Base-by-base conservation (phyloP, 2,329 filamentous ascomycete species). In the Didymella lethalis region DNA sequence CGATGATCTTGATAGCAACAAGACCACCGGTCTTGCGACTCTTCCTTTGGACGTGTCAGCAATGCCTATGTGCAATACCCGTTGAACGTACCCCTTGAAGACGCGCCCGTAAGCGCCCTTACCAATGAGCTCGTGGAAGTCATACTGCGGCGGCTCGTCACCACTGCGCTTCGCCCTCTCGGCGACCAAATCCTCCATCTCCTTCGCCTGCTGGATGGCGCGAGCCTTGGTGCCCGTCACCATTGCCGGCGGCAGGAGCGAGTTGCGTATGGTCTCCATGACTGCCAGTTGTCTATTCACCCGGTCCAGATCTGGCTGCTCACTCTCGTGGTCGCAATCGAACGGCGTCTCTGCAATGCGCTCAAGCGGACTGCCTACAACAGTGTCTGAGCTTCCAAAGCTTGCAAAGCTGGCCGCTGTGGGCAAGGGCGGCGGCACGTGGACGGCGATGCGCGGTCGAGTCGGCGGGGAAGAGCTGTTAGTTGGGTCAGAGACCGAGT, bases 1-100 rank as follows among this genome's bases (percentile, higher is more conserved):
- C 90, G 70, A 93, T 91, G 67, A 93, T 93, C 78, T 95, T 93
- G 72, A 93, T 85, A 18, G 90, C 90, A 25, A 92, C 89, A 23
- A 91, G 78, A 63, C 84, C 73, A 36, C 75, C 75, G 4, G 74
- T 80, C 18, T 67, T 70, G 32, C 78, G 75, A 51, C 78, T 77
- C 62, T 75, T 76, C 64, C 76, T 79, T 38, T 18, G 18, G 48
- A 16, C 25, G 14, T 29, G 54, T 77, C 55, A 75, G 66, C 55
- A 8, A 50, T 48, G 20, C 43, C 25, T 10, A 34, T n/a, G 23
- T 16, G 7, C 8, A 7, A 8, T 14, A 8, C 48, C 45, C 7
- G 45, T 1, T 64, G 66, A 25, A 73, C 77, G 29, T 60, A 79
- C 76, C 80, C 88, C 75, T 90, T 91, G 78, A 90, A 92, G 16